Evolutionary conservation across 257 asterid species (phyloP), one percentile per base, ranked within the genome.

Genomic region (Ilex aquifolium): DNA sequence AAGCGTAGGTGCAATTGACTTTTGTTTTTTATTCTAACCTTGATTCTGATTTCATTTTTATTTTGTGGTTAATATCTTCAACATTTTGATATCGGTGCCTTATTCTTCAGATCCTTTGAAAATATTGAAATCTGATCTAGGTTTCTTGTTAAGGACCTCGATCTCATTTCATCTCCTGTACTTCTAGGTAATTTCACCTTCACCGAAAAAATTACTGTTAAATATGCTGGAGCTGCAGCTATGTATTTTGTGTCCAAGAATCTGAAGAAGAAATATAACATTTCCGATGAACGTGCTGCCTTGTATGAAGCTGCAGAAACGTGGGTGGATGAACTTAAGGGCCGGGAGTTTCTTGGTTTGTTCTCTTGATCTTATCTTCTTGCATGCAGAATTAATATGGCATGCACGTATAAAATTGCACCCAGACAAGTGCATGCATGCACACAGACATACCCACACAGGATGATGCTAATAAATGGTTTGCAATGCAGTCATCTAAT

Each of bases 291-390:
- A 49, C 54, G 54, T 49, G 54, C 10, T 4, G 54, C 54, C 14
- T 49, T 49, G 16, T 49, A 49, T 49, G 54, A 49, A 49, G 54
- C 54, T 49, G 54, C 54, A 12, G 54, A 49, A 49, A 49, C 54
- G 10, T 49, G 54, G 54, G 54, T 49, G 54, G n/a, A 49, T 49
- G 54, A 6, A 49, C 54, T 49, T 12, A 15, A 49, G 6, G 54
- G 54, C 54, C 54, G 14, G 54, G 54, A 49, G 14, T 49, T 49
- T 49, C 54, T 49, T 49, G 54, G 54, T 49, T 11, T 49, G 54
- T 49, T 49, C 54, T 11, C 54, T n/a, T n/a, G 54, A 49, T 49
- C 14, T 49, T 12, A 12, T 49, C 10, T 49, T 49, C 17, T 49
- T 49, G 54, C 1, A 3, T 49, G 13, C 5, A 12, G n/a, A 49